A percentile compares a stretch with the other conserved stretches of the same genome.
These are phyloP conservation scores for Nemophila menziesii DNA, from an alignment of 257 asterid genomes.

Conservation along the genomic window DNA sequence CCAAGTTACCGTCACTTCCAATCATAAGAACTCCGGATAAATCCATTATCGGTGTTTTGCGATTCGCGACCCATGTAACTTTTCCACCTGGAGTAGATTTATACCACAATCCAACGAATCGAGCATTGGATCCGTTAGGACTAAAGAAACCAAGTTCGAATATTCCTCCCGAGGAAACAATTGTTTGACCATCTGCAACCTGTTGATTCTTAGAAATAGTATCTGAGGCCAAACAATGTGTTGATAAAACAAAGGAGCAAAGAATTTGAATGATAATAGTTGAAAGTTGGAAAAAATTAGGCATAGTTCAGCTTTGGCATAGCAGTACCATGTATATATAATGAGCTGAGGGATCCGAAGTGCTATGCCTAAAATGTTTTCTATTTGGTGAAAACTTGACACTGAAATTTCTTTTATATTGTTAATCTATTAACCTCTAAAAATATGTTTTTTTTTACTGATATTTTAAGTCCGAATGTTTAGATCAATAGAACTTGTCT, in stretches of 20 bases:
- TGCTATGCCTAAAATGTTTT: too few species aligned
- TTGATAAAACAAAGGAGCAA: background rate
- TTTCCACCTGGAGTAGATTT: slow-evolving; percentile 4
- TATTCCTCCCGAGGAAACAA: slow-evolving; percentile 7
- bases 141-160: slow-evolving; percentile 14
- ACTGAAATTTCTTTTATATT: too few species aligned
- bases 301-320: too few species aligned
- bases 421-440: too few species aligned
- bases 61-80: slow-evolving; percentile 13
- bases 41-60: slow-evolving; percentile 1
- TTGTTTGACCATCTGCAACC: slow-evolving; percentile 7
- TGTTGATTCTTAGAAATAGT: slow-evolving; percentile 3
- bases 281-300: background rate
- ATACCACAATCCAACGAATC: slow-evolving; percentile 10
- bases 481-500: too few species aligned
- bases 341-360: too few species aligned
- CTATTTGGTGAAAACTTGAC: too few species aligned
- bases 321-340: too few species aligned
- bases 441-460: too few species aligned
- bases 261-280: background rate
- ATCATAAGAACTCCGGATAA: slow-evolving; percentile 7
- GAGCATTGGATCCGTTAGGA: slow-evolving; percentile 2
- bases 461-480: too few species aligned
- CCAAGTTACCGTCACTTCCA: slow-evolving; percentile 9
- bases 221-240: slow-evolving; percentile 2